Conservation (phyloP, 1,284 basidiomycete species). For the Prillingera fragicola region DNA sequence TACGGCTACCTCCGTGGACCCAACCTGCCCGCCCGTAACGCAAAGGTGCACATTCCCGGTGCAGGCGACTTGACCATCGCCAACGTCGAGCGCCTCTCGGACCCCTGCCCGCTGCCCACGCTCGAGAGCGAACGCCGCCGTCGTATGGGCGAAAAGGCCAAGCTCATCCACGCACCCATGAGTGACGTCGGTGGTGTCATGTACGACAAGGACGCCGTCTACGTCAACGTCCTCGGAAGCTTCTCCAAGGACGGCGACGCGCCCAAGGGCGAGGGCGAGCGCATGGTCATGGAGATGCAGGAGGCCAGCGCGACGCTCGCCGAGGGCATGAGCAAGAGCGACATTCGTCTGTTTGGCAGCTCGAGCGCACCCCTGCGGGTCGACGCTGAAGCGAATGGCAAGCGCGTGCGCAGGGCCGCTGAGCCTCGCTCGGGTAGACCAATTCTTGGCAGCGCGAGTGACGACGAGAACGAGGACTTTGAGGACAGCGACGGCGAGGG, state of each 20-base stretch:
- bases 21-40: slow-evolving; percentile 72
- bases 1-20: slow-evolving; percentile 95
- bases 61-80: slow-evolving; percentile 80
- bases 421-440: slow-evolving; percentile 37
- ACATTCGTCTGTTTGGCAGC: slow-evolving; percentile 79
- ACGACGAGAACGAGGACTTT: slow-evolving; percentile 38
- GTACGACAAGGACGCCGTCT: slow-evolving; percentile 98
- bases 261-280: slow-evolving; percentile 82
- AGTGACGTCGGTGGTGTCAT: slow-evolving; percentile 94
- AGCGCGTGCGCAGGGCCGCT: slow-evolving; percentile 30
- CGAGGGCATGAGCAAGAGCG: slow-evolving; percentile 70
- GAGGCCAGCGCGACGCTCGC: slow-evolving; percentile 78
- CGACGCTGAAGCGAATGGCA: slow-evolving; percentile 15
- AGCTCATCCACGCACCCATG: slow-evolving; percentile 96
- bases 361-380: slow-evolving; percentile 60
- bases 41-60: slow-evolving; percentile 85
- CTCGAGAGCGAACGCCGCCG: slow-evolving; percentile 86
- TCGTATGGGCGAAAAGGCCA: slow-evolving; percentile 92
- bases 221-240: slow-evolving; percentile 92
- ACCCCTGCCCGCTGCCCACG: slow-evolving; percentile 93
- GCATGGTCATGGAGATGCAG: slow-evolving; percentile 96
- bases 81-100: slow-evolving; percentile 68
- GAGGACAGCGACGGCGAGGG: slow-evolving; percentile 35
- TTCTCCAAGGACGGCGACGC: slow-evolving; percentile 63
- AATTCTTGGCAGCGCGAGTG: slow-evolving; percentile 43